Evolutionary conservation across 768 basidiomycete species (phyloP).

Genomic region (Tricholoma matsutake): DNA sequence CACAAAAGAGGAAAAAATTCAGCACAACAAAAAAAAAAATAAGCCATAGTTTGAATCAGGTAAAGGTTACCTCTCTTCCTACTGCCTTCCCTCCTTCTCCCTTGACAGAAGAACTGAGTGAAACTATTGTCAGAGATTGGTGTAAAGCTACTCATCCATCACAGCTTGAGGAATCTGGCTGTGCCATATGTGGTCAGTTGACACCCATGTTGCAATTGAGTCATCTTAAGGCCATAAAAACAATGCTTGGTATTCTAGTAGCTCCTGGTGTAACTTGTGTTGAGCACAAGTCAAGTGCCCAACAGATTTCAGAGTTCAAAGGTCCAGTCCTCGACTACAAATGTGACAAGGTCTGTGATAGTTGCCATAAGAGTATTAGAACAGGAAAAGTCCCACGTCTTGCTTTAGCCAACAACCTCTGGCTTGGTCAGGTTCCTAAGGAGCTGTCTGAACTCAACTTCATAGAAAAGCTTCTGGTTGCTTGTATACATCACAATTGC

Average conservation of each 20-base stretch:
- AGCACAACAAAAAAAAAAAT: not conserved
- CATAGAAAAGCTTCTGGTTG: slow-evolving; percentile 24
- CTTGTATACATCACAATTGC: slow-evolving; percentile 22
- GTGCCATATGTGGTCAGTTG: slow-evolving; percentile 28
- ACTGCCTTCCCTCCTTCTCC: not conserved
- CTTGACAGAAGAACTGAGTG: not conserved
- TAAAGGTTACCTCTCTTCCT: not conserved
- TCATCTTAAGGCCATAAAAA: not conserved
- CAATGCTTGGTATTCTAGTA: not conserved
- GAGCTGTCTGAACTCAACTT: slow-evolving; percentile 20
- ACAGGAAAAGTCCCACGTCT: slow-evolving; percentile 11
- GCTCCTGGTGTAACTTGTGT: slow-evolving; percentile 2
- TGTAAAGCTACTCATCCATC: not conserved
- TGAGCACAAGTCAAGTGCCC: not conserved
- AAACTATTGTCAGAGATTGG: not conserved
- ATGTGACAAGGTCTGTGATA: slow-evolving; percentile 23
- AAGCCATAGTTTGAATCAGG: not conserved
- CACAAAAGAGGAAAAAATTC: not conserved
- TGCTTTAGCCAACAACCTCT: slow-evolving; percentile 30
- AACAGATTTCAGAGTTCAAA: not conserved
- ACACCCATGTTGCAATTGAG: not conserved
- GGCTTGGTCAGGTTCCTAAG: slow-evolving; percentile 31
- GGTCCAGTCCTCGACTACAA: slow-evolving; percentile 20
- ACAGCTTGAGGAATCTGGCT: slow-evolving; percentile 24
- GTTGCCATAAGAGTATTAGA: slow-evolving; percentile 14